Evolutionary conservation across 2,329 filamentous ascomycete species (phyloP), one percentile per base, ranked within the genome.

Genomic region (Pezicula rhizophila): DNA sequence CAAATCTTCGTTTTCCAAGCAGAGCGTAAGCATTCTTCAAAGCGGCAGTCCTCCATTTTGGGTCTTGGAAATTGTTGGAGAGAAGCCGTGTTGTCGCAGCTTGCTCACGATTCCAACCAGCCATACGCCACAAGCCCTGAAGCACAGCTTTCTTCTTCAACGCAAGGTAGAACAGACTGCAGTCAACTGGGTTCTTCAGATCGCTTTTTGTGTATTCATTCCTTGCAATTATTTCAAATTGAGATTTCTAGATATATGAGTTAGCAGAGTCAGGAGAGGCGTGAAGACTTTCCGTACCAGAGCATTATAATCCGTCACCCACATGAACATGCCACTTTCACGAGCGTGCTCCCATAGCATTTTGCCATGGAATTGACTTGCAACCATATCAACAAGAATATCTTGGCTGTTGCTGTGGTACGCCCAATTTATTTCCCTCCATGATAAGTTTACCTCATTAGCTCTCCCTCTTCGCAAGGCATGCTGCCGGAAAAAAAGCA

Each of bases 1-100:
- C 80, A 65, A 96, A 96, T 44, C 93, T 78, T 40, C 89, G 80
- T 68, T 90, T 95, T 56, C 92, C 93, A 63, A 99, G 84, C 47
- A 99, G 69, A 2, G 93, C 92, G 68, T 96, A 99, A 0, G 93
- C 93, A 65, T 99, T 99, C 69, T 99, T 99, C 51, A 95, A 72
- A 0, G 93, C 93, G 4, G 89, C 82, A 1, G 87, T 95, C 64
- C 80, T 87, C 88, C 93, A 97, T 57, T 88, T 85, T 1, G 84
- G 77, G 53, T 96, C 87, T 4, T 81, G 76, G 66, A 99, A 99
- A 65, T 97, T 90, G 61, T 96, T 95, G n/a, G 85, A 78, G 18
- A 99, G 73, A 26, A 99, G 75, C 52, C 80, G 82, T 51, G 85
- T 80, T 0, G 93, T 99, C 0, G 86, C 82, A 2, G 68, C 73